Conservation (phyloP, 1,284 basidiomycete species). For the Cryptococcus wingfieldii region DNA sequence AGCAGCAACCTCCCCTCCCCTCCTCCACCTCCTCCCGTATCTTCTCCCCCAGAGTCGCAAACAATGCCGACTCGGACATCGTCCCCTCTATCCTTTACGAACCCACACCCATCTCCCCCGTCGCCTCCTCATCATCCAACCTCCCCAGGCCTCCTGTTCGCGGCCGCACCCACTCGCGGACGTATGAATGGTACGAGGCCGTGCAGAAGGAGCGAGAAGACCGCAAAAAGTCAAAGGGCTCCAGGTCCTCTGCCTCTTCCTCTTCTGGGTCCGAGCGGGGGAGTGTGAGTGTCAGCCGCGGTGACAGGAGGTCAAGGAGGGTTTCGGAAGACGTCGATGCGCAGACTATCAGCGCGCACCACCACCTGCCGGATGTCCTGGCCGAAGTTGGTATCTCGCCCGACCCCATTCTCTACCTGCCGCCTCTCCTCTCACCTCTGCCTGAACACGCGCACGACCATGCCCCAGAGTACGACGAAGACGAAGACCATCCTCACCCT, state of each 20-base stretch:
- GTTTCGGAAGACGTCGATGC: conserved; percentile 1
- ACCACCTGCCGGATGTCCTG: conserved; percentile 2
- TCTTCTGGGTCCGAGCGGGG: neutral
- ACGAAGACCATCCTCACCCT: neutral
- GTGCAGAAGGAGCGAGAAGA: neutral
- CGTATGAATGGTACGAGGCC: conserved; percentile 5
- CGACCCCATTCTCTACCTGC: conserved; percentile 66
- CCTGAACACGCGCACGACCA: conserved; percentile 32
- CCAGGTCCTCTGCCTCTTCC: neutral
- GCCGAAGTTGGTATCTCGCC: conserved; percentile 41
- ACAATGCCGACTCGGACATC: conserved; percentile 13
- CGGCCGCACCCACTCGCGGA: conserved; percentile 4
- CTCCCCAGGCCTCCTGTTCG: neutral
- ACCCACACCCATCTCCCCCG: neutral
- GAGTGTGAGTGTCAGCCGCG: neutral
- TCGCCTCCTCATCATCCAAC: conserved; percentile 5
- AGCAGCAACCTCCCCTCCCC: neutral
- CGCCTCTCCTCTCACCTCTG: conserved; percentile 70
- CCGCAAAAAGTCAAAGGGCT: neutral
- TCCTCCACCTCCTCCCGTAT: neutral
- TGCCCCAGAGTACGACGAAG: conserved; percentile 18
- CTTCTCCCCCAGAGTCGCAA: neutral
- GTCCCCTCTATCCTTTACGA: conserved; percentile 15
- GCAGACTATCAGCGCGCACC: conserved; percentile 8
- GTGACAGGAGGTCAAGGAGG: neutral